Evolutionary conservation across 306 rosid genomes (phyloP), one percentile per base, ranked within the genome.

Genomic region (Spatholobus suberectus): DNA sequence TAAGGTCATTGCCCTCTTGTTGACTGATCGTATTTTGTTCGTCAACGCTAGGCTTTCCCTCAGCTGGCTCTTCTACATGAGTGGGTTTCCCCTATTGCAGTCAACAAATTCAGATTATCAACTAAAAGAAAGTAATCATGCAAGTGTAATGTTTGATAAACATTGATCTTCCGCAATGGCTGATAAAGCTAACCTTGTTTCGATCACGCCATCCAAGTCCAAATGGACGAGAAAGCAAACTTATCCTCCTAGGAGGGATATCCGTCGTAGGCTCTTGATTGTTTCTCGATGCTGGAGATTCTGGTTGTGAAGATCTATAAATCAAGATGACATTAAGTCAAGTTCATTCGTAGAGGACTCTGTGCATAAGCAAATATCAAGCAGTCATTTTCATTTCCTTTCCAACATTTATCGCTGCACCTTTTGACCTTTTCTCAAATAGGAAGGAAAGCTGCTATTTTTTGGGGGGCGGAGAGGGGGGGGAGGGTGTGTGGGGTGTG

Each of bases 161-260:
- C 8, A 62, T 26, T 66, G 46, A 27, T 73, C 76, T 70, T 40
- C 17, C 0, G 12, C 62, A 80, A 74, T 68, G 67, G 66, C 46
- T 27, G 55, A 24, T 76, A 37, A 82, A 84, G 65, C 92, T 82
- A 88, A 96, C 99, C 99, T 94, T 92, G 85, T 88, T 96, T 58
- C 92, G 88, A 44, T 95, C 97, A 47, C 98, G 89, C 99, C 99
- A 96, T 61, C 97, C 93, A 82, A 95, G 89, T 77, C 97, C 98
- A 91, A 95, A 93, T 78, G 98, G 97, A 85, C 98, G 97, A 74
- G 96, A 85, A 71, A 93, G 97, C 87, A 96, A 89, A 74, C 97
- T 69, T 81, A 89, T 80, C 85, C 92, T 92, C 87, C 87, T 91
- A 18, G 91, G 6, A 34, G 99, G 97, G 40, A 85, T 7, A 79